Evolutionary conservation across 1,284 basidiomycete genomes (phyloP).

Genomic region (Moesziomyces sp.): DNA sequence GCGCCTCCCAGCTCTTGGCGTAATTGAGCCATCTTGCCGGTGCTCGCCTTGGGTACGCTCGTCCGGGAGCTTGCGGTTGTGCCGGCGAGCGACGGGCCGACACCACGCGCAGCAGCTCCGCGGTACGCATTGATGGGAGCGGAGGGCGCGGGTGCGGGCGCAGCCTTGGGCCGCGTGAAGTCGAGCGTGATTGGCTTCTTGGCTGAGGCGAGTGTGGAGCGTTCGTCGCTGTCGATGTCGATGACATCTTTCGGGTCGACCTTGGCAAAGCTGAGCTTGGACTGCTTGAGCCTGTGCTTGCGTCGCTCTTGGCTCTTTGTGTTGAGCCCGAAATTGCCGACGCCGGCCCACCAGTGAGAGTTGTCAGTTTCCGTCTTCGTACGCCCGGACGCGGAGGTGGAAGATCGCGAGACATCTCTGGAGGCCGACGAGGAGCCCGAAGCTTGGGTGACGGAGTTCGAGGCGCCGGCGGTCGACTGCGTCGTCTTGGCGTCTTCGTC

Average conservation of each 20-base stretch:
- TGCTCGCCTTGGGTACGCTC: conserved; percentile 25
- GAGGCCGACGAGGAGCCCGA: conserved; percentile 1
- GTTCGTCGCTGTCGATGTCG: conserved; percentile 40
- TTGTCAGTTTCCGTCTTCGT: conserved; percentile 21
- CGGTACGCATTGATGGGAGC: conserved; percentile 52
- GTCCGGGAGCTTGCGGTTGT: conserved; percentile 19
- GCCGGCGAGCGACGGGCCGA: conserved; percentile 10
- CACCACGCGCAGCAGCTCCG: conserved; percentile 27
- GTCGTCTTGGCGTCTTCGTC: conserved; percentile 33
- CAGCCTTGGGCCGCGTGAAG: conserved; percentile 32
- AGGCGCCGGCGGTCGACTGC: conserved; percentile 6
- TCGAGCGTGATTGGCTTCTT: conserved; percentile 45
- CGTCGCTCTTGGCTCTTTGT: conserved; percentile 33
- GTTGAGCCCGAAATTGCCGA: conserved; percentile 34
- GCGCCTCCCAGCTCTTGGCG: conserved; percentile 51
- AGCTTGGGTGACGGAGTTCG: not conserved
- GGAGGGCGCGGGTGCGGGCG: conserved; percentile 21
- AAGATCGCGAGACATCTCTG: not conserved
- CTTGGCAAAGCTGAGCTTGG: conserved; percentile 53
- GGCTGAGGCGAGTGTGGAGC: not conserved
- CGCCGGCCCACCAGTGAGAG: conserved; percentile 47
- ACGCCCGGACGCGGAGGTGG: conserved; percentile 3
- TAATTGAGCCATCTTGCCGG: conserved; percentile 50
- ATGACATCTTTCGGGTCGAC: conserved; percentile 44
- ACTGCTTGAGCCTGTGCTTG: conserved; percentile 49